Evolutionary conservation across 345 rosid species (phyloP).

Genomic region (Lenwebbia sp.): DNA sequence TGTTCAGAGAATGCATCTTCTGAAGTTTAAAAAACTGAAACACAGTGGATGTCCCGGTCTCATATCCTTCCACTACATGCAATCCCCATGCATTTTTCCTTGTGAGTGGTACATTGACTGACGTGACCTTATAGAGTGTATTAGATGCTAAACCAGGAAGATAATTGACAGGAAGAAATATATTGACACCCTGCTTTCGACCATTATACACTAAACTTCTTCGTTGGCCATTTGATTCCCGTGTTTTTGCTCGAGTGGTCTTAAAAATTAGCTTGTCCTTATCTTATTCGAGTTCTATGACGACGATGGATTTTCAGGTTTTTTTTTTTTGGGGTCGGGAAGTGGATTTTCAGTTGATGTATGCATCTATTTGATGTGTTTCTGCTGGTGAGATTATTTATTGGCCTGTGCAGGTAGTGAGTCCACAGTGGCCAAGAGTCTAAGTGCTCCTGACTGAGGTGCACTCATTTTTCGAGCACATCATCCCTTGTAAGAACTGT

Average conservation of each 20-base stretch:
- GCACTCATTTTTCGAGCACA: not conserved
- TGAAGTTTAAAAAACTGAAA: not conserved
- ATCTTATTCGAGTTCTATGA: not conserved
- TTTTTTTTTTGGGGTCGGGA: no score
- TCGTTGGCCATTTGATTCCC: not conserved
- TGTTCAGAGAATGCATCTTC: not conserved
- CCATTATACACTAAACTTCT: not conserved
- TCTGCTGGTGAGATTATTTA: not conserved
- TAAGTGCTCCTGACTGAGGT: slow-evolving; percentile 10
- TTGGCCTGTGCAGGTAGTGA: slow-evolving; percentile 56
- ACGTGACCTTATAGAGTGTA: not conserved
- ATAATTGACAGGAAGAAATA: not conserved
- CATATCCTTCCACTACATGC: not conserved
- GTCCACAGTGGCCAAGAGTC: slow-evolving; percentile 89
- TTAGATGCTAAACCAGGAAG: not conserved
- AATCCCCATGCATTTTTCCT: not conserved
- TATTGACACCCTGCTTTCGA: not conserved
- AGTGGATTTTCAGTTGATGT: not conserved
- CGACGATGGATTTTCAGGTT: not conserved
- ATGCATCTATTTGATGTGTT: not conserved
- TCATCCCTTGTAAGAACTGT: not conserved
- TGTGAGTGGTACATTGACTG: not conserved
- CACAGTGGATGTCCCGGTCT: not conserved
- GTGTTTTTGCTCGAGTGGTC: not conserved
- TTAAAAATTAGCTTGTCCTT: not conserved